Evolutionary conservation across 2,329 filamentous ascomycete species (phyloP), one percentile per base, ranked within the genome.

Genomic region (Fusarium algeriense): DNA sequence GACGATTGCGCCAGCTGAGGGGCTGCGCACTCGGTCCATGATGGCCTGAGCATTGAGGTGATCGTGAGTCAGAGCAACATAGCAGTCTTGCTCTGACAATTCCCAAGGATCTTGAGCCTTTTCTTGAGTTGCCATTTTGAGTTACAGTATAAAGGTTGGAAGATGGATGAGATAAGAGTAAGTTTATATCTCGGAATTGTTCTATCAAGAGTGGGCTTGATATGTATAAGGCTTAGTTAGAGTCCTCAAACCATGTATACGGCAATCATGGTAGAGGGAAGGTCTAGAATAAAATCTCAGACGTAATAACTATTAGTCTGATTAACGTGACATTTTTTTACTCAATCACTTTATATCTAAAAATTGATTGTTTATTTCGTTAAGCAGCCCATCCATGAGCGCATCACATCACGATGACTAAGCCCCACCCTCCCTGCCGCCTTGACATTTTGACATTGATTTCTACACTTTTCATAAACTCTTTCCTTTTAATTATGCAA

Each of bases 1-100:
- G 13, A 95, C 92, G 52, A 94, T 91, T 15, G 92, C 92, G 9
- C 92, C 92, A 14, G 92, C 92, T 75, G 90, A 87, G 23, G 91
- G 90, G 74, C 88, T 93, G 71, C 92, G 90, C 26, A 96, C 92
- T 49, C 85, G 86, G 72, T 90, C 84, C 80, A 94, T 91, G 34
- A 88, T 83, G 8, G 83, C 75, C 23, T 85, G 83, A 23, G 86
- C 81, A 76, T 90, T 85, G 64, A 96, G 87, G 44, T 83, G 79
- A 38, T 87, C 81, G 67, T 89, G 83, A 6, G 92, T 94, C 12
- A 97, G 85, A 54, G 88, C 89, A 43, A 94, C 91, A 79, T 90
- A 89, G 78, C 91, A 90, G 49, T 79, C 81, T 14, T 84, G 83
- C 48, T 87, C 85, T 30, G 81, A 78, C 23, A 85, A 67, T 67